A percentile compares a stretch with the other conserved stretches of the same genome.
These are phyloP conservation scores for Serpula lacrymans DNA, from an alignment of 768 basidiomycete species.

Conservation along the genomic window DNA sequence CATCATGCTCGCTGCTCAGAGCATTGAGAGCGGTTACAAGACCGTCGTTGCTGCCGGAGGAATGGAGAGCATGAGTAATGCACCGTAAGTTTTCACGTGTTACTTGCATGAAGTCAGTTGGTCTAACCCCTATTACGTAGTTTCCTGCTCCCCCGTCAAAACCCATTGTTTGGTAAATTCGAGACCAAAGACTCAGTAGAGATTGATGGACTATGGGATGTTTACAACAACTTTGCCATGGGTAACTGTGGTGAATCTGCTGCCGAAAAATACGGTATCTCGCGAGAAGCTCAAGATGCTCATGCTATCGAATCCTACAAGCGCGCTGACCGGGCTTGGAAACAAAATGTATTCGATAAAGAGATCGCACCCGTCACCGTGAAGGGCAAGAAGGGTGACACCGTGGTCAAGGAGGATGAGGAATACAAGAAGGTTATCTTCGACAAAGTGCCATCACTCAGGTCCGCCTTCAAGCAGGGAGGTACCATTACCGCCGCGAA, in stretches of 20 bases:
- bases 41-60: slow-evolving; percentile 90
- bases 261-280: slow-evolving; percentile 78
- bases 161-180: slow-evolving; percentile 87
- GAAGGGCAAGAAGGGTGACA: slow-evolving; percentile 93
- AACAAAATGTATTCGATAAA: slow-evolving; percentile 73
- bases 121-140: slow-evolving; percentile 33
- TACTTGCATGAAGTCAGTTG: slow-evolving; percentile 4
- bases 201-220: slow-evolving; percentile 93
- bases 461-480: slow-evolving; percentile 85
- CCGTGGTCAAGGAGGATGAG: slow-evolving; percentile 89
- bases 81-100: slow-evolving; percentile 68
- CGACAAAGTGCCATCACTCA: slow-evolving; percentile 88
- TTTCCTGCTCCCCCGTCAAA: slow-evolving; percentile 78
- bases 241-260: slow-evolving; percentile 92
- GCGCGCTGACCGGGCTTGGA: slow-evolving; percentile 91
- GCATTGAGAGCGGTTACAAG: slow-evolving; percentile 82
- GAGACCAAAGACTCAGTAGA: slow-evolving; percentile 84
- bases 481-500: slow-evolving; percentile 96
- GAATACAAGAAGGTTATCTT: slow-evolving; percentile 96
- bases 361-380: slow-evolving; percentile 90
- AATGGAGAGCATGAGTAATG: slow-evolving; percentile 99
- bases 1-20: slow-evolving; percentile 90
- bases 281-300: slow-evolving; percentile 82
- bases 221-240: slow-evolving; percentile 98
- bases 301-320: slow-evolving; percentile 95